Conservation (phyloP, 2,329 filamentous ascomycete genomes). For the Eurotiales sp. region DNA sequence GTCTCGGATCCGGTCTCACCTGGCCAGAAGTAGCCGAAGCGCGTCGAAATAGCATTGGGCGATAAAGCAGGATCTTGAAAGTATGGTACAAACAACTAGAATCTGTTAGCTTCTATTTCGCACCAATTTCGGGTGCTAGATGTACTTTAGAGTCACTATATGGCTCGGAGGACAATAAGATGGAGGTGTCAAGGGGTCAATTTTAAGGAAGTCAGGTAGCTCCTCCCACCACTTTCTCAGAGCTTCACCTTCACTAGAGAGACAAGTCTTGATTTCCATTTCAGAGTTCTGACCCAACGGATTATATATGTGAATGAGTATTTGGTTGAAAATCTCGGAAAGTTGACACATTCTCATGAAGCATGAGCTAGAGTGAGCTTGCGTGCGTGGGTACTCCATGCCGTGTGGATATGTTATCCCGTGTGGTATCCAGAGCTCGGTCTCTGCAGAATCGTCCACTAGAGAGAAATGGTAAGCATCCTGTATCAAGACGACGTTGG, state of each 20-base stretch:
- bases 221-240: slow-evolving; percentile 56
- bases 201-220: slow-evolving; percentile 50
- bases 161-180: slow-evolving; percentile 55
- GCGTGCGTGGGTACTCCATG: slow-evolving; percentile 54
- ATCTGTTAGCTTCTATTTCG: background rate
- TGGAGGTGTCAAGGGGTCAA: slow-evolving; percentile 49
- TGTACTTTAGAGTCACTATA: slow-evolving; percentile 57
- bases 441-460: slow-evolving; percentile 60
- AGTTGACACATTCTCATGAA: slow-evolving; percentile 59
- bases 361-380: slow-evolving; percentile 57
- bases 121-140: too few relatives aligned
- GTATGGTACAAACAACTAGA: slow-evolving; percentile 58
- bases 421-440: slow-evolving; percentile 56
- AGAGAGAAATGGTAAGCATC: background rate
- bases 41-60: too few relatives aligned
- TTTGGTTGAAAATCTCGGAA: slow-evolving; percentile 57
- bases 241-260: slow-evolving; percentile 51
- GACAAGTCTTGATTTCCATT: slow-evolving; percentile 51
- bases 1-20: too few relatives aligned
- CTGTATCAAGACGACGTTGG: background rate
- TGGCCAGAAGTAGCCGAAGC: too few relatives aligned
- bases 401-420: slow-evolving; percentile 50
- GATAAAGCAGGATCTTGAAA: slow-evolving; percentile 58
- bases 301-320: slow-evolving; percentile 59
- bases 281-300: slow-evolving; percentile 54